phyloP scores from a whole-genome alignment of 441 rosid species.

The Melastoma candidum region DNA sequence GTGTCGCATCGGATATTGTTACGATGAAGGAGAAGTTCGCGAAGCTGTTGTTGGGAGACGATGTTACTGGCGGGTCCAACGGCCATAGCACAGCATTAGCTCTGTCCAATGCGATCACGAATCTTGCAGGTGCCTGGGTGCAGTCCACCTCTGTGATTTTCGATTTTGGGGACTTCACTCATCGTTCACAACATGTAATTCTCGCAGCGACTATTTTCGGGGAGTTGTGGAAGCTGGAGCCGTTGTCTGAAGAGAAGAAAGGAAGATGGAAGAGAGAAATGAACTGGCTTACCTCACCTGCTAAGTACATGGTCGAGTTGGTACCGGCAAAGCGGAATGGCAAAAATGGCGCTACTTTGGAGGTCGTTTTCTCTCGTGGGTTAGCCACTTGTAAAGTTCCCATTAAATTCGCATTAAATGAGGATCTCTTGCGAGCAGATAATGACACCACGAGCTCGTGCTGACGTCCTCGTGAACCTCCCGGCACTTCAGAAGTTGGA shows the following conservation, averaged over 20 bases:
- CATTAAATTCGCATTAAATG: background rate
- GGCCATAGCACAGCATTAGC: slow-evolving; percentile 74
- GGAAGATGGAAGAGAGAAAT: slow-evolving; percentile 80
- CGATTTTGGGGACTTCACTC: too few species aligned
- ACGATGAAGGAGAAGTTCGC: slow-evolving; percentile 83
- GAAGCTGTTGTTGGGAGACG: slow-evolving; percentile 73
- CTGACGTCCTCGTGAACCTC: slow-evolving; percentile 89
- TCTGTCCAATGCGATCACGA: slow-evolving; percentile 78
- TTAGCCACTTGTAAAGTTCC: background rate
- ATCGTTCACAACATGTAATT: slow-evolving; percentile 12
- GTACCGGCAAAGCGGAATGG: slow-evolving; percentile 90
- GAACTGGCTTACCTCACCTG: slow-evolving; percentile 93
- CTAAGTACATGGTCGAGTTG: slow-evolving; percentile 89
- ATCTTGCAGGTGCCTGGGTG: slow-evolving; percentile 58
- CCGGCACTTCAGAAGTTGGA: slow-evolving; percentile 94
- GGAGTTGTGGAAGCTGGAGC: slow-evolving; percentile 94
- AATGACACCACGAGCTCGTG: slow-evolving; percentile 90
- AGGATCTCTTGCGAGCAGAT: slow-evolving; percentile 42
- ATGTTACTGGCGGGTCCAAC: slow-evolving; percentile 67
- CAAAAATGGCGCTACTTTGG: slow-evolving; percentile 62
- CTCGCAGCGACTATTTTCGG: slow-evolving; percentile 76
- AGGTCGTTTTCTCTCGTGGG: slow-evolving; percentile 36
- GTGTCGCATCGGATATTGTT: slow-evolving; percentile 54
- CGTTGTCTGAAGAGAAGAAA: slow-evolving; percentile 68
- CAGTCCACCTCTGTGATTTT: too few species aligned